Conservation (phyloP, 2,329 filamentous ascomycete genomes). For the Karstenula rhodostoma region DNA sequence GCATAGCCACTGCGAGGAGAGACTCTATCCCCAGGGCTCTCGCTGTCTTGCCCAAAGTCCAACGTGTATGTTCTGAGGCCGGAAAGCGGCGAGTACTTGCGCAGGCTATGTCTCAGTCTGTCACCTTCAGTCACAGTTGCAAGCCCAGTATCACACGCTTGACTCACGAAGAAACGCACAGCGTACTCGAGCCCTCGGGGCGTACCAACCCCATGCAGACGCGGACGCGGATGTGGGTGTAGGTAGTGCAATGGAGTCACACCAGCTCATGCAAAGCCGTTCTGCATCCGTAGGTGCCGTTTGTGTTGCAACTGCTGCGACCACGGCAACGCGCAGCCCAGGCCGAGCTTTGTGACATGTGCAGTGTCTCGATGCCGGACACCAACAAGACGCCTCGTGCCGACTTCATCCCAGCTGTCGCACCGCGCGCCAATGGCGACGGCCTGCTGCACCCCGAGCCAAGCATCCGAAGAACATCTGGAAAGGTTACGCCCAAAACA, state of each 20-base stretch:
- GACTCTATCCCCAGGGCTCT: not conserved
- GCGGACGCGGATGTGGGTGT: slow-evolving; percentile 2
- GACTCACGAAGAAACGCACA: slow-evolving; percentile 1
- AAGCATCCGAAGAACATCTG: not conserved
- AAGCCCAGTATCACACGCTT: slow-evolving; percentile 12
- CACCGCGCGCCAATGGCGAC: slow-evolving; percentile 13
- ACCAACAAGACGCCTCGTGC: slow-evolving; percentile 5
- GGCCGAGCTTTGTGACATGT: slow-evolving; percentile 23
- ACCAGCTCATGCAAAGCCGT: slow-evolving; percentile 22
- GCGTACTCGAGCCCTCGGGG: not conserved
- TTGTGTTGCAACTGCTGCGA: slow-evolving; percentile 21
- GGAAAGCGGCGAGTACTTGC: slow-evolving; percentile 20
- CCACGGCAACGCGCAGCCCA: slow-evolving; percentile 21
- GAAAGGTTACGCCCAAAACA: no score
- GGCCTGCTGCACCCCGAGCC: slow-evolving; percentile 1
- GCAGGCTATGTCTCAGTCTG: slow-evolving; percentile 2
- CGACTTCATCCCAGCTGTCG: slow-evolving; percentile 6
- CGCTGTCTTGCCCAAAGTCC: not conserved
- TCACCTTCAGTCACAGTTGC: slow-evolving; percentile 19
- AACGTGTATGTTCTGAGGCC: not conserved
- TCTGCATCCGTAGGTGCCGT: slow-evolving; percentile 13
- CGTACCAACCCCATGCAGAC: not conserved
- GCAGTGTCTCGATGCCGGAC: slow-evolving; percentile 23
- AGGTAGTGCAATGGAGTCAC: slow-evolving; percentile 14
- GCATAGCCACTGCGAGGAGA: not conserved